Percentiles rank a stretch among this genome's conserved stretches.
These are phyloP conservation scores for Xylaria polymorpha DNA, from an alignment of 2,329 filamentous ascomycete species.

Conservation along the genomic window DNA sequence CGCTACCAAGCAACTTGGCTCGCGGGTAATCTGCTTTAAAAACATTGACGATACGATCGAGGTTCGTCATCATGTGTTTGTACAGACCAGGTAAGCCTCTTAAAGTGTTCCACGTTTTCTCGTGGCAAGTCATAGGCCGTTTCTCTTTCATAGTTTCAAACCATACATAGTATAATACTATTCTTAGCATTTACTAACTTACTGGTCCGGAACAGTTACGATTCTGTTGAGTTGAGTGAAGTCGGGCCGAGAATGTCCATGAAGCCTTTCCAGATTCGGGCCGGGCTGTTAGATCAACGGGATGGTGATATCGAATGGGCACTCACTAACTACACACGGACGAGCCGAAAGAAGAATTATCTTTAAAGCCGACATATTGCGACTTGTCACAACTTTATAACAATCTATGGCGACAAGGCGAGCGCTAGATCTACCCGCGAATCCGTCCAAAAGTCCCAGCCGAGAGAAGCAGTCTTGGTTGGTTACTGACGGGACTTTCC, in stretches of 20 bases:
- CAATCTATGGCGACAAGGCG: slow-evolving; percentile 41
- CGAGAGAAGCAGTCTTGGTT: slow-evolving; percentile 37
- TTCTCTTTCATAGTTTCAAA: background rate
- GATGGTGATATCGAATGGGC: slow-evolving; percentile 98
- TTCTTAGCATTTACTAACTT: background rate
- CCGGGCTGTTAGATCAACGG: slow-evolving; percentile 91
- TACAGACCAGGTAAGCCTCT: slow-evolving; percentile 69
- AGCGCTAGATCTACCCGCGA: slow-evolving; percentile 40
- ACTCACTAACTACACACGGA: slow-evolving; percentile 93
- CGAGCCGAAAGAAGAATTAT: slow-evolving; percentile 94
- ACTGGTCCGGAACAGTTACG: slow-evolving; percentile 67
- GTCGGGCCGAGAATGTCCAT: slow-evolving; percentile 98
- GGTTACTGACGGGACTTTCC: slow-evolving; percentile 26
- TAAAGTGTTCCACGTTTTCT: background rate
- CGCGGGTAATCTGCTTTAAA: slow-evolving; percentile 90
- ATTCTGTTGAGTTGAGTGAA: slow-evolving; percentile 88
- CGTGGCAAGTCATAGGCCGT: background rate
- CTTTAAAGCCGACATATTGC: slow-evolving; percentile 63
- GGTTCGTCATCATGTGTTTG: slow-evolving; percentile 92
- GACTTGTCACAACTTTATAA: slow-evolving; percentile 32
- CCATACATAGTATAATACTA: background rate
- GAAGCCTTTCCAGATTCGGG: slow-evolving; percentile 91
- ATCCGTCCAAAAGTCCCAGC: slow-evolving; percentile 39
- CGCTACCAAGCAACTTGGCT: slow-evolving; percentile 78
- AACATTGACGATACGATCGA: slow-evolving; percentile 95